These are phyloP conservation scores for Mortierella antarctica DNA, from an alignment of 192 early-diverging fungal species.

Conservation along the genomic window DNA sequence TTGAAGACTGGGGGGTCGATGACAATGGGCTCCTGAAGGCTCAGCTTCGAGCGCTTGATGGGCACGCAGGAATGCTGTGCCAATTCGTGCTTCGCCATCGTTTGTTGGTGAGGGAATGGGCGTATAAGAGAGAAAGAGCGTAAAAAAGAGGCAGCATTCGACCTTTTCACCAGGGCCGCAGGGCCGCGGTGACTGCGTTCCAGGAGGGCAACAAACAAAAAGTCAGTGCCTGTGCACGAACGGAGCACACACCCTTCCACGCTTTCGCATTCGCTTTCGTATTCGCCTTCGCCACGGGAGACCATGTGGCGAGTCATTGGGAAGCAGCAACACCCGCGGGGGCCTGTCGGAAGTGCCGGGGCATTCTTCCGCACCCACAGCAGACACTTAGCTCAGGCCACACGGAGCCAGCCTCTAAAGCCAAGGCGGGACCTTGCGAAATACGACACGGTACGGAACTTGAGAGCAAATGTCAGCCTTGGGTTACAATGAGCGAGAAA, in stretches of 20 bases:
- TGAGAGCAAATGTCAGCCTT: not conserved
- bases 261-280: constrained; percentile 8
- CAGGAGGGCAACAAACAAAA: constrained; percentile 13
- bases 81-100: constrained; percentile 37
- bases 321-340: constrained; percentile 1
- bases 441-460: constrained; percentile 37
- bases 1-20: constrained; percentile 49
- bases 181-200: not conserved
- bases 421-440: constrained; percentile 39
- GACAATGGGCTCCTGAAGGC: not conserved
- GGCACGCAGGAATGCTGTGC: not conserved
- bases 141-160: not conserved
- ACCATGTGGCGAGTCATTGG: constrained; percentile 49
- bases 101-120: not conserved
- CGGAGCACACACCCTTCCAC: not conserved
- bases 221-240: not conserved
- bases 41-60: constrained; percentile 31
- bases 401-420: constrained; percentile 4
- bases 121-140: not conserved
- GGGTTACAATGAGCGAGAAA: no score
- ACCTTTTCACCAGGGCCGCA: not conserved
- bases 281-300: not conserved
- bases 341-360: not conserved
- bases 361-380: not conserved
- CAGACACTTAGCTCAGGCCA: not conserved